Evolutionary conservation across 345 rosid species (phyloP), one percentile per base, ranked within the genome.

Genomic region (Cardamine resedifolia): DNA sequence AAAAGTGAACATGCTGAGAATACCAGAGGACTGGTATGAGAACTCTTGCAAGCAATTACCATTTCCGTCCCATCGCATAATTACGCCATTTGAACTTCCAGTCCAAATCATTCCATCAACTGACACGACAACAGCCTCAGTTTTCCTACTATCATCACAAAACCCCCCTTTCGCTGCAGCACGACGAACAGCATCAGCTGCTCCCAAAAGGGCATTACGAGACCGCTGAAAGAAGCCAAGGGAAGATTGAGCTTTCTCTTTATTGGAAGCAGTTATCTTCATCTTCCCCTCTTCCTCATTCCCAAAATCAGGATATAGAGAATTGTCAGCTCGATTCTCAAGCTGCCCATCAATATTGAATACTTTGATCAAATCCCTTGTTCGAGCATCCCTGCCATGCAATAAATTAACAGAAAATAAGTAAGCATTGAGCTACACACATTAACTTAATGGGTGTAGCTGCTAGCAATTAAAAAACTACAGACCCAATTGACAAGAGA

Each of bases 121-220:
- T 12, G 90, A 80, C 51, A 81, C 63, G 49, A 82, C 79, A 4
- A 95, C 31, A 27, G 96, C 86, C 81, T 95, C 98, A 45, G 88
- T 88, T 85, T 82, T 91, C 78, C 84, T 86, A 79, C 58, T 77
- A 68, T 95, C 98, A 72, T 95, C 98, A 41, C 85, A 89, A 69
- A 91, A 87, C 1, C 93, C 95, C 9, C 96, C 93, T 66, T 90
- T 88, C 2, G 87, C 82, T 50, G 98, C 96, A 44, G 83, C 96
- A 33, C 97, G 87, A 43, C 94, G 92, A 81, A 94, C 97, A 30
- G 93, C 97, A 81, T 94, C 98, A 58, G 98, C 98, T 47, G 98
- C 98, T 79, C 98, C 98, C 84, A 89, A 78, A 52, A 94, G 61
- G 58, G 87, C 99, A 86, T 90, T 90, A 21, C 98, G 87, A 38